These are phyloP conservation scores for Hamigera avellanea DNA, from an alignment of 495 filamentous ascomycete species.

Conservation along the genomic window DNA sequence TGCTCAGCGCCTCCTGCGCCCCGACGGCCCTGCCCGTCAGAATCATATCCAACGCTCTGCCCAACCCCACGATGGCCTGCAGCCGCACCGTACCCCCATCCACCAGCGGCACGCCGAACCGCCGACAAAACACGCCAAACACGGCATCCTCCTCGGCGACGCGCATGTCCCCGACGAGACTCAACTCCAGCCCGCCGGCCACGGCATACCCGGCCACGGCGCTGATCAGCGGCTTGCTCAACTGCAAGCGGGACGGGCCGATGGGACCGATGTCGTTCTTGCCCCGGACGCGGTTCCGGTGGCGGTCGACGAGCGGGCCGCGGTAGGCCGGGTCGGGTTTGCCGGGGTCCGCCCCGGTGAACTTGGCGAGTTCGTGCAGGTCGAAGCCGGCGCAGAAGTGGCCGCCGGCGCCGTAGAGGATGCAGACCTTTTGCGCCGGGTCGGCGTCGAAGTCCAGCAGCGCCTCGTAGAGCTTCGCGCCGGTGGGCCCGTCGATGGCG, in stretches of 20 bases:
- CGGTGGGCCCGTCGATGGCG: slow-evolving; percentile 27
- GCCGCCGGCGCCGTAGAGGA: slow-evolving; percentile 22
- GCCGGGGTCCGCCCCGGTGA: no score
- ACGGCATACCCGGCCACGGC: slow-evolving; percentile 37
- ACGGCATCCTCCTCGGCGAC: slow-evolving; percentile 35
- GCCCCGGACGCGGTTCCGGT: slow-evolving; percentile 12
- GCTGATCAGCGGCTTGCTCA: slow-evolving; percentile 30
- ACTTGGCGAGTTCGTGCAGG: slow-evolving; percentile 23
- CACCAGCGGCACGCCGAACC: slow-evolving; percentile 38
- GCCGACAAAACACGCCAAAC: slow-evolving; percentile 38
- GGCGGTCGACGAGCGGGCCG: slow-evolving; percentile 4
- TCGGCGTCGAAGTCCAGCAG: slow-evolving; percentile 33
- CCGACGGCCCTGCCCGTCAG: slow-evolving; percentile 33
- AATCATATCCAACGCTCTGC: slow-evolving; percentile 39
- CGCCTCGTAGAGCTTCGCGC: slow-evolving; percentile 24
- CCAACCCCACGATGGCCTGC: slow-evolving; percentile 35
- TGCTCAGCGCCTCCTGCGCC: slow-evolving; percentile 32
- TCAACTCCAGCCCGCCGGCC: slow-evolving; percentile 36
- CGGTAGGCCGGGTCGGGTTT: slow-evolving; percentile 1
- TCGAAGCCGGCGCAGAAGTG: slow-evolving; percentile 38
- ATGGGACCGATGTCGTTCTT: slow-evolving; percentile 24
- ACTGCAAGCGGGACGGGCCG: slow-evolving; percentile 30
- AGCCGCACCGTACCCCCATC: slow-evolving; percentile 39
- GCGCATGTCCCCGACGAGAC: slow-evolving; percentile 33
- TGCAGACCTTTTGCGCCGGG: slow-evolving; percentile 30